Evolutionary conservation across 2,329 filamentous ascomycete genomes (phyloP).

Genomic region (Alternaria alternata): DNA sequence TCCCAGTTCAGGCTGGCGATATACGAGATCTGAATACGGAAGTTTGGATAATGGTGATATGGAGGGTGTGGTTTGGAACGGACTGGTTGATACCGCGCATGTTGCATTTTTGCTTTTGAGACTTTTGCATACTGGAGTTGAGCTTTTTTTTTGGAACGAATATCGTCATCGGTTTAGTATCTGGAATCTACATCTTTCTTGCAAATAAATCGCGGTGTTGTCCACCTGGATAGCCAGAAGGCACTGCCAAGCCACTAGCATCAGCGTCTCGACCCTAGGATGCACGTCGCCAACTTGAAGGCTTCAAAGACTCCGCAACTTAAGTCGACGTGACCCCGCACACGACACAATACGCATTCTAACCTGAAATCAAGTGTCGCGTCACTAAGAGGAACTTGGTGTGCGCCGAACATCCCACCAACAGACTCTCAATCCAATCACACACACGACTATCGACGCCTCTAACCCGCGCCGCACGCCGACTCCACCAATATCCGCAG

Average conservation of each 20-base stretch:
- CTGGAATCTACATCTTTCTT: not conserved
- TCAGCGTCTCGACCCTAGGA: slow-evolving; percentile 4
- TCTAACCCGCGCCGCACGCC: slow-evolving; percentile 18
- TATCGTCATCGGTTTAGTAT: not conserved
- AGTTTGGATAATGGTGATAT: not conserved
- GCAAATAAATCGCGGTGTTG: not conserved
- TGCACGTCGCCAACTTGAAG: slow-evolving; percentile 1
- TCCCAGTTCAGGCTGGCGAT: not conserved
- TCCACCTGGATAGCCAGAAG: not conserved
- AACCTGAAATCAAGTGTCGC: slow-evolving; percentile 1
- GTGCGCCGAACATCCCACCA: slow-evolving; percentile 4
- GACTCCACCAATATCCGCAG: slow-evolving; percentile 15
- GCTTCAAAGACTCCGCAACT: not conserved
- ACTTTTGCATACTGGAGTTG: not conserved
- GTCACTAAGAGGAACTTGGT: not conserved
- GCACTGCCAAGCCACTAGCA: slow-evolving; percentile 12
- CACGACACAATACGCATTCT: slow-evolving; percentile 7
- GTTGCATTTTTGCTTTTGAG: not conserved
- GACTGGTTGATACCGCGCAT: not conserved
- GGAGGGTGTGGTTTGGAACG: not conserved
- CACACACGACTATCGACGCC: slow-evolving; percentile 11
- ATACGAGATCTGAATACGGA: not conserved
- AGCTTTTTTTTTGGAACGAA: not conserved
- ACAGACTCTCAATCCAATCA: slow-evolving; percentile 14
- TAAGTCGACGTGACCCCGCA: slow-evolving; percentile 11